Percentiles rank a stretch among this genome's conserved stretches.
Conservation (phyloP, 2,329 filamentous ascomycete genomes). For the Verticillium isaacii region DNA sequence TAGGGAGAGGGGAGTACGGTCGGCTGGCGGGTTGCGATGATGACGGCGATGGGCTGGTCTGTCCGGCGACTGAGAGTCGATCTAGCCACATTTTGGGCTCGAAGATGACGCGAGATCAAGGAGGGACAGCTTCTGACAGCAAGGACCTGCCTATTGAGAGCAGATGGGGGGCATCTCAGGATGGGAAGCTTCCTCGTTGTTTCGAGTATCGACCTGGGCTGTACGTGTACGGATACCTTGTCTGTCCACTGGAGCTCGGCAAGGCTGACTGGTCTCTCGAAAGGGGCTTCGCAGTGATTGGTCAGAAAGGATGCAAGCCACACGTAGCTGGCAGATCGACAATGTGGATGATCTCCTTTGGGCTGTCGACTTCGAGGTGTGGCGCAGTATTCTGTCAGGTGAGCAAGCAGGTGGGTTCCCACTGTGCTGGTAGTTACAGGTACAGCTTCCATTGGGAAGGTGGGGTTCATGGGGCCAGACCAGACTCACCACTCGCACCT, state of each 20-base stretch:
- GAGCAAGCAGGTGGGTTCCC: background rate
- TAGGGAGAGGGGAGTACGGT: constrained; percentile 66
- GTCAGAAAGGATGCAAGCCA: background rate
- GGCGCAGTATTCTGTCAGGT: background rate
- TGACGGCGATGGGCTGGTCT: constrained; percentile 54
- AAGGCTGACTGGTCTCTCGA: background rate
- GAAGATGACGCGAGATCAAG: background rate
- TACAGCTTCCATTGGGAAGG: background rate
- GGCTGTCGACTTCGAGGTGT: background rate
- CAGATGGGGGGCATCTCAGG: background rate
- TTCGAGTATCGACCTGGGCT: background rate
- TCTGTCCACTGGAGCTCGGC: background rate
- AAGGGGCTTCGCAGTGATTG: background rate
- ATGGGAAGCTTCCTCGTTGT: background rate
- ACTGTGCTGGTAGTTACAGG: background rate
- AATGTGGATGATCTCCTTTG: background rate
- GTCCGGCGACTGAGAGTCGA: constrained; percentile 56
- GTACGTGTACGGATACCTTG: background rate
- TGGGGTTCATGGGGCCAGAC: background rate
- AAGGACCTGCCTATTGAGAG: background rate
- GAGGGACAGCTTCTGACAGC: background rate
- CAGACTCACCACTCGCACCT: background rate
- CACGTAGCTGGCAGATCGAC: background rate
- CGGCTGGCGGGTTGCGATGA: constrained; percentile 54
- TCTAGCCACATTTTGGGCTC: constrained; percentile 75